Evolutionary conservation across 306 rosid genomes (phyloP).

Genomic region (Rubus parviflorus): DNA sequence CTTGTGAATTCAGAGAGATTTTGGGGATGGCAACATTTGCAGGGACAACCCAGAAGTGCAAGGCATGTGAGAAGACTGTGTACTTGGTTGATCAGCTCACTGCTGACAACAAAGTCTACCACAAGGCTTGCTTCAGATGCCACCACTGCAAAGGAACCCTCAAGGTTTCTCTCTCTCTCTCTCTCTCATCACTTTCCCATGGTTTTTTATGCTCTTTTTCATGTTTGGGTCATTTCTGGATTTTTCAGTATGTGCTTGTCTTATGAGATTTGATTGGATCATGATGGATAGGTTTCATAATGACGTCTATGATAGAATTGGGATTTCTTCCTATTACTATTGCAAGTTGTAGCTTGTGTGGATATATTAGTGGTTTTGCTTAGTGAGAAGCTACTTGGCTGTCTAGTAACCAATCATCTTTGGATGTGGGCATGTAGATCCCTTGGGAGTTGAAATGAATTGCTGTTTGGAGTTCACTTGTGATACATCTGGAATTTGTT

Average conservation of each 20-base stretch:
- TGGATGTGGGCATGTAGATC: slow-evolving; percentile 23
- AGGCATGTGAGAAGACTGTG: slow-evolving; percentile 87
- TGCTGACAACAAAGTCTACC: slow-evolving; percentile 82
- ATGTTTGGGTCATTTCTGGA: slow-evolving; percentile 1
- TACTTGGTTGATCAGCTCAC: slow-evolving; percentile 86
- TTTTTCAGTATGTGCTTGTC: background rate
- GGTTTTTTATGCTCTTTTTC: slow-evolving; percentile 11
- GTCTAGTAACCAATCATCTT: slow-evolving; percentile 5
- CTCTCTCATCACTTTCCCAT: background rate
- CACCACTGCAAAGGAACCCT: slow-evolving; percentile 98
- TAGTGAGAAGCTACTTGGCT: slow-evolving; percentile 6
- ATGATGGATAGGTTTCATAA: background rate
- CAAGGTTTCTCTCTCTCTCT: slow-evolving; percentile 46
- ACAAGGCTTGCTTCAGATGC: slow-evolving; percentile 90
- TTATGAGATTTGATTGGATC: slow-evolving; percentile 19
- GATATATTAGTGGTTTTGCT: background rate
- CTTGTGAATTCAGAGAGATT: background rate
- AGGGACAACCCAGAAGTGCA: slow-evolving; percentile 95
- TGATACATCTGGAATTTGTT: background rate
- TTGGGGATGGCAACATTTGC: slow-evolving; percentile 69
- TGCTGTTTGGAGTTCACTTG: background rate
- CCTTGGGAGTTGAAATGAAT: background rate
- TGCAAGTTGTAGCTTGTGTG: background rate
- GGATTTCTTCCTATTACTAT: background rate
- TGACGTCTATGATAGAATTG: slow-evolving; percentile 1